These are phyloP conservation scores for Pisolithus sp. DNA, from an alignment of 768 basidiomycete species.

Conservation along the genomic window DNA sequence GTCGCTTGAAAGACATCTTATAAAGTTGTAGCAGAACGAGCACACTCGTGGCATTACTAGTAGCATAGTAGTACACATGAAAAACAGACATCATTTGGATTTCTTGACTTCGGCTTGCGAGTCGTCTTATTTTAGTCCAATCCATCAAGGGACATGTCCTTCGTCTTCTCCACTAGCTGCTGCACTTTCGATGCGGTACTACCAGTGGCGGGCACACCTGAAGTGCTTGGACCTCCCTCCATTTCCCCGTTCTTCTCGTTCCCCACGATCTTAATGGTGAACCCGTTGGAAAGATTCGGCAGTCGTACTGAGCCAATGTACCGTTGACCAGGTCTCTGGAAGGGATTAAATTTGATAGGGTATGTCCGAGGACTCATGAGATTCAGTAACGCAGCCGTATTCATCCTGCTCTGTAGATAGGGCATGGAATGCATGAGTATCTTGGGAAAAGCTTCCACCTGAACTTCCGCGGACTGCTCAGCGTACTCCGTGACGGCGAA, in stretches of 20 bases:
- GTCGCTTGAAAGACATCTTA: constrained; percentile 64
- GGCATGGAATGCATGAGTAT: constrained; percentile 23
- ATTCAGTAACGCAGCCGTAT: constrained; percentile 14
- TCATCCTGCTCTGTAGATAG: constrained; percentile 18
- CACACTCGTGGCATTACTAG: background rate
- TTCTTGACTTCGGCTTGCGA: too few species aligned
- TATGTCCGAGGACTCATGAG: constrained; percentile 23
- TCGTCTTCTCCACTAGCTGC: constrained; percentile 10
- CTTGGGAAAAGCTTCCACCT: constrained; percentile 23
- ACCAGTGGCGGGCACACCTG: background rate
- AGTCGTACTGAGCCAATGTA: constrained; percentile 19
- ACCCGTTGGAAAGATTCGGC: constrained; percentile 28
- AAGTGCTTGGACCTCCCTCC: background rate
- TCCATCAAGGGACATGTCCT: constrained; percentile 19
- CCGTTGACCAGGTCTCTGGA: constrained; percentile 29
- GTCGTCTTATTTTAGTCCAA: constrained; percentile 17
- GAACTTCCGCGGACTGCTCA: constrained; percentile 30
- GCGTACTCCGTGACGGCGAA: constrained; percentile 33
- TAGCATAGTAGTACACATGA: background rate
- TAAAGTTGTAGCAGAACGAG: background rate
- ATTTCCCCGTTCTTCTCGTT: constrained; percentile 5
- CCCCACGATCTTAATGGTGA: constrained; percentile 24
- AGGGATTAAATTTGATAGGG: constrained; percentile 26
- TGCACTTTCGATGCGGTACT: background rate
- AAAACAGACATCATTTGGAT: too few species aligned